These are phyloP conservation scores for Globisporangium lucens DNA, from an alignment of 352 stramenopile genomes.

Conservation along the genomic window DNA sequence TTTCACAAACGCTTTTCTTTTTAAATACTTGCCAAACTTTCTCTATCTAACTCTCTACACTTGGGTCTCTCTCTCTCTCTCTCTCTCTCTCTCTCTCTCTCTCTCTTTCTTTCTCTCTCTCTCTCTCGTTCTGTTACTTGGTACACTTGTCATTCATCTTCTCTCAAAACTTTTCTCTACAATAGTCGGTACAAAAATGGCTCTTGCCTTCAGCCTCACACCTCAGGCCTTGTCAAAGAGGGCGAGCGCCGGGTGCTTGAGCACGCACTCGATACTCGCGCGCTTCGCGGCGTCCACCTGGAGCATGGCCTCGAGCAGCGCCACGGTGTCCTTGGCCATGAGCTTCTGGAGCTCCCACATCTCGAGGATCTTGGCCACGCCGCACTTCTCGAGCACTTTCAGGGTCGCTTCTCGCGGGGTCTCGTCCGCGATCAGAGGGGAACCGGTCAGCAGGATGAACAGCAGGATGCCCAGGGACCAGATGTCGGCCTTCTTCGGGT, in stretches of 20 bases:
- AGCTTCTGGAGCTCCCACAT: slow-evolving; percentile 40
- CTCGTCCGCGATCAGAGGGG: slow-evolving; percentile 38
- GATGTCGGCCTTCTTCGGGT: slow-evolving; percentile 40
- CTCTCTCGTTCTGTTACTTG: background rate
- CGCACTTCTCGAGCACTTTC: slow-evolving; percentile 35
- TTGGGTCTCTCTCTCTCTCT: background rate
- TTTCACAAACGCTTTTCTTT: background rate
- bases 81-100: background rate
- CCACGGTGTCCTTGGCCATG: slow-evolving; percentile 31
- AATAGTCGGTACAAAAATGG: background rate
- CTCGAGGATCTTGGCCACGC: slow-evolving; percentile 46
- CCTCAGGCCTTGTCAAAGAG: slow-evolving; percentile 11
- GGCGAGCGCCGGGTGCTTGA: slow-evolving; percentile 21
- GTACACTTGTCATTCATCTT: too few species aligned
- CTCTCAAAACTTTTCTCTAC: background rate
- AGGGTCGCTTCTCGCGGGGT: slow-evolving; percentile 34
- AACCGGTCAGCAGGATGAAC: slow-evolving; percentile 57
- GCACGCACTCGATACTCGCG: slow-evolving; percentile 32
- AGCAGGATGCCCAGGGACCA: slow-evolving; percentile 63
- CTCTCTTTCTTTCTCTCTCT: background rate
- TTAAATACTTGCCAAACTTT: background rate
- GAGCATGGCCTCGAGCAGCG: slow-evolving; percentile 46
- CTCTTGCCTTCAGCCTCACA: background rate
- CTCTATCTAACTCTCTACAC: background rate
- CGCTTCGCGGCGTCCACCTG: slow-evolving; percentile 41